Conservation (phyloP, 306 rosid genomes). For the Prunus davidiana region DNA sequence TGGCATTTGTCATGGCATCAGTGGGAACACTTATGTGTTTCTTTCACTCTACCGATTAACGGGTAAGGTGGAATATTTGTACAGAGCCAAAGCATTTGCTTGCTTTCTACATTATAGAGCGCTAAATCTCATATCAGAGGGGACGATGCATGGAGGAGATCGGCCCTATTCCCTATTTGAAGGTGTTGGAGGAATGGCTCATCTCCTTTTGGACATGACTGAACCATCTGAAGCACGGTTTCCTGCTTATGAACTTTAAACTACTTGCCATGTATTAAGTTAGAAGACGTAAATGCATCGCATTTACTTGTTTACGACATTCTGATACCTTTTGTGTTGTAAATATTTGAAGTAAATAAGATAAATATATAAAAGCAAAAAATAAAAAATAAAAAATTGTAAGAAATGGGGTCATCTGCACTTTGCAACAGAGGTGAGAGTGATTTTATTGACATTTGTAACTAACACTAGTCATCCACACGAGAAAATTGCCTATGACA, state of each 20-base stretch:
- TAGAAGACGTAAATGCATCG: neutral
- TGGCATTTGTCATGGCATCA: slow-evolving; percentile 80
- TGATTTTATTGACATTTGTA: slow-evolving; percentile 39
- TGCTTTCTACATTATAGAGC: slow-evolving; percentile 71
- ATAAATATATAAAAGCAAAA: neutral
- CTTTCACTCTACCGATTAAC: slow-evolving; percentile 75
- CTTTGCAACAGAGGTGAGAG: slow-evolving; percentile 31
- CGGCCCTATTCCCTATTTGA: slow-evolving; percentile 67
- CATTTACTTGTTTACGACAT: neutral
- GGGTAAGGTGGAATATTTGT: slow-evolving; percentile 47
- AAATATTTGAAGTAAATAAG: neutral
- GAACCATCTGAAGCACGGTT: slow-evolving; percentile 67
- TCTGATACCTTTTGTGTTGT: neutral
- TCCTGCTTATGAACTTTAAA: slow-evolving; percentile 70
- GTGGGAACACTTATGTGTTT: slow-evolving; percentile 80
- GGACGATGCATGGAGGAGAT: slow-evolving; percentile 83
- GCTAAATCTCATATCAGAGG: slow-evolving; percentile 47
- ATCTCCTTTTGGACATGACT: slow-evolving; percentile 58
- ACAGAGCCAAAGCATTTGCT: slow-evolving; percentile 79
- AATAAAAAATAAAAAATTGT: neutral
- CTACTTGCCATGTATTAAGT: neutral
- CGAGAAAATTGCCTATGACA: slow-evolving; percentile 34
- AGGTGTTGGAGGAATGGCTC: slow-evolving; percentile 82
- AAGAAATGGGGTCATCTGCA: slow-evolving; percentile 1
- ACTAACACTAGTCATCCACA: slow-evolving; percentile 37